phyloP scores from a whole-genome alignment of 2,329 filamentous ascomycete species.

The Fusarium sp. region DNA sequence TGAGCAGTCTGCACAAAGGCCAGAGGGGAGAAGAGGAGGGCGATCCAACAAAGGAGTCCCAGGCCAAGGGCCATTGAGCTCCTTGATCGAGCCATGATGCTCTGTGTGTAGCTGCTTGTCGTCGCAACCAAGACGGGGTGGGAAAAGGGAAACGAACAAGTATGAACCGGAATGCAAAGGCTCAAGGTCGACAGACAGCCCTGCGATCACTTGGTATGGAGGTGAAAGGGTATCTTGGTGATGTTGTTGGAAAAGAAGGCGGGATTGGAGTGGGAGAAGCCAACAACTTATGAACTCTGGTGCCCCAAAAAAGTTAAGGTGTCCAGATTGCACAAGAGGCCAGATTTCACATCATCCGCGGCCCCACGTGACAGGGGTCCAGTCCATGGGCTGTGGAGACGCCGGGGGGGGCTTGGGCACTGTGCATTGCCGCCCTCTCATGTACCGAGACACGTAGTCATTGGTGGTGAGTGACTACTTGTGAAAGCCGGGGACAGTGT shows the following conservation, averaged over 20 bases:
- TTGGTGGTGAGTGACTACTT: constrained; percentile 1
- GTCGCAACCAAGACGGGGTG: constrained; percentile 37
- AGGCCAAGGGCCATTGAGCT: constrained; percentile 81
- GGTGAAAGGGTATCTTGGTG: constrained; percentile 47
- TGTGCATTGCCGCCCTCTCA: constrained; percentile 35
- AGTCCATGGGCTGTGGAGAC: neutral
- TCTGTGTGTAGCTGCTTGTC: constrained; percentile 36
- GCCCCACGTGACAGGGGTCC: constrained; percentile 52
- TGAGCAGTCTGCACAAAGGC: constrained; percentile 84
- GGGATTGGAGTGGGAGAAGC: constrained; percentile 47
- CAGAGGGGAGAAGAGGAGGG: constrained; percentile 88
- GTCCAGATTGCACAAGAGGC: constrained; percentile 62
- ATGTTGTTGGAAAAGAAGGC: constrained; percentile 45
- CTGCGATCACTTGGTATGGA: constrained; percentile 46
- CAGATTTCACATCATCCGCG: constrained; percentile 58
- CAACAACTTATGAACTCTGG: constrained; percentile 53
- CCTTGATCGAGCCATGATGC: constrained; percentile 69
- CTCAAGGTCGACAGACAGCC: constrained; percentile 44
- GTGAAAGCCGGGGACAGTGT: constrained; percentile 32
- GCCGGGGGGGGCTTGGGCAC: constrained; percentile 19
- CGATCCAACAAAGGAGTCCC: constrained; percentile 91
- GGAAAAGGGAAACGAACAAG: constrained; percentile 40
- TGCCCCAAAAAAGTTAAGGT: constrained; percentile 55
- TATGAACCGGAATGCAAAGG: constrained; percentile 41
- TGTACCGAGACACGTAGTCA: neutral